Conservation (phyloP, 176 grass and related monocot species). For the Saccharum spontaneum region DNA sequence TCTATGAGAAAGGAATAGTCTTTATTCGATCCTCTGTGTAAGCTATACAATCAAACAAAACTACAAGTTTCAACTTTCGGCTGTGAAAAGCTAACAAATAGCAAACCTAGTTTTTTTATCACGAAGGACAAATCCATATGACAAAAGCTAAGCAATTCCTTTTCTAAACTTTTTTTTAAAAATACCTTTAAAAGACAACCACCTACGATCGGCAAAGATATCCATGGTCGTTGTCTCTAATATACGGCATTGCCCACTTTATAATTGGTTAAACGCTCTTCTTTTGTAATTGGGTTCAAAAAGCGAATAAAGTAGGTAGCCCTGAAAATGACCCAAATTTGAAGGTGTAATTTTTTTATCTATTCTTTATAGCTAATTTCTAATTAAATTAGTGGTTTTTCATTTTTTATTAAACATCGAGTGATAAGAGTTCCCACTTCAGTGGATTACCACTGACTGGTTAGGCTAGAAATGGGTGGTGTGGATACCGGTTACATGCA, state of each 20-base stretch:
- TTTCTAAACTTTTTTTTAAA: not conserved
- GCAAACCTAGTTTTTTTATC: not conserved
- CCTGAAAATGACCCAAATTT: too few relatives aligned
- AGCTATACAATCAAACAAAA: not conserved
- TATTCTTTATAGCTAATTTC: too few relatives aligned
- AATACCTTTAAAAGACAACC: not conserved
- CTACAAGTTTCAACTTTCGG: not conserved
- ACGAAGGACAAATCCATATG: not conserved
- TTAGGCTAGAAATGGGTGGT: not conserved
- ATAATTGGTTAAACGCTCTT: not conserved
- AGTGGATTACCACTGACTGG: not conserved
- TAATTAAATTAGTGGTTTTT: not conserved
- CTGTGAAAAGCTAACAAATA: not conserved
- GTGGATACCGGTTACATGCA: too few relatives aligned
- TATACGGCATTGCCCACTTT: not conserved
- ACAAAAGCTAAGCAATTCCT: not conserved
- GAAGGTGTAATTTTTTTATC: not conserved
- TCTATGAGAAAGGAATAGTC: not conserved
- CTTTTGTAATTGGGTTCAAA: not conserved
- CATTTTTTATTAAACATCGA: not conserved
- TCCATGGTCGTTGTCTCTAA: not conserved
- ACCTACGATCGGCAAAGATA: not conserved
- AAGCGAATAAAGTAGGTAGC: not conserved
- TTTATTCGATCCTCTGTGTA: not conserved
- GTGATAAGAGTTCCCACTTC: not conserved